Evolutionary conservation across 345 rosid species (phyloP).

Genomic region (Aethionema arabicum): DNA sequence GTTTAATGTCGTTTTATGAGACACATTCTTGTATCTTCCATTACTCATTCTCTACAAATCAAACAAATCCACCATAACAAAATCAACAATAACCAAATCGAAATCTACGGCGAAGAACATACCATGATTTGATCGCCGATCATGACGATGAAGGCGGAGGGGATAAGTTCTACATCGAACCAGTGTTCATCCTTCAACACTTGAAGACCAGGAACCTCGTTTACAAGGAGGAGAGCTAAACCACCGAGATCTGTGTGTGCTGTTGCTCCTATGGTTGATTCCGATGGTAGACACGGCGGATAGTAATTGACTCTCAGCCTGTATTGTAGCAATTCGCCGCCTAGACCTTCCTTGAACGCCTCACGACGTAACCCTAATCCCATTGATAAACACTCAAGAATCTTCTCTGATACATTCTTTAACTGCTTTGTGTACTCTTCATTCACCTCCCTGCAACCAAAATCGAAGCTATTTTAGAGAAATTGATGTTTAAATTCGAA

Average conservation of each 20-base stretch:
- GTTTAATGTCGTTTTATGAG: slow-evolving; percentile 56
- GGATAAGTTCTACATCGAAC: too few relatives aligned
- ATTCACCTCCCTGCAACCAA: slow-evolving; percentile 46
- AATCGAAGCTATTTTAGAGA: too few relatives aligned
- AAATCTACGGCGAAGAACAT: neutral
- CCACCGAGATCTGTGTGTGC: slow-evolving; percentile 65
- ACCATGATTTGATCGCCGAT: slow-evolving; percentile 78
- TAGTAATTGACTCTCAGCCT: slow-evolving; percentile 65
- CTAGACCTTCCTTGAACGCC: slow-evolving; percentile 43
- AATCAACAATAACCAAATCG: neutral
- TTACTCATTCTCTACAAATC: slow-evolving; percentile 61
- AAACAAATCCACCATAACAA: neutral
- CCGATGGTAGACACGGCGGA: slow-evolving; percentile 73
- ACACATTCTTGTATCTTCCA: slow-evolving; percentile 56
- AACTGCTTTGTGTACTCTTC: slow-evolving; percentile 58
- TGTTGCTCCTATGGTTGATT: slow-evolving; percentile 54
- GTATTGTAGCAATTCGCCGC: slow-evolving; percentile 53
- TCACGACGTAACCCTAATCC: slow-evolving; percentile 56
- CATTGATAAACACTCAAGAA: slow-evolving; percentile 45
- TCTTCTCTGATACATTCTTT: slow-evolving; percentile 46
- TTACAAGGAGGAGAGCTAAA: slow-evolving; percentile 65
- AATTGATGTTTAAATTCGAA: too few relatives aligned
- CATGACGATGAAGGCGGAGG: slow-evolving; percentile 58
- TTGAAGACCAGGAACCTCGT: slow-evolving; percentile 78
- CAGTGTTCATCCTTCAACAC: too few relatives aligned